Evolutionary conservation across 2,329 filamentous ascomycete genomes (phyloP), one percentile per base, ranked within the genome.

Genomic region (Shiraia bambusicola): DNA sequence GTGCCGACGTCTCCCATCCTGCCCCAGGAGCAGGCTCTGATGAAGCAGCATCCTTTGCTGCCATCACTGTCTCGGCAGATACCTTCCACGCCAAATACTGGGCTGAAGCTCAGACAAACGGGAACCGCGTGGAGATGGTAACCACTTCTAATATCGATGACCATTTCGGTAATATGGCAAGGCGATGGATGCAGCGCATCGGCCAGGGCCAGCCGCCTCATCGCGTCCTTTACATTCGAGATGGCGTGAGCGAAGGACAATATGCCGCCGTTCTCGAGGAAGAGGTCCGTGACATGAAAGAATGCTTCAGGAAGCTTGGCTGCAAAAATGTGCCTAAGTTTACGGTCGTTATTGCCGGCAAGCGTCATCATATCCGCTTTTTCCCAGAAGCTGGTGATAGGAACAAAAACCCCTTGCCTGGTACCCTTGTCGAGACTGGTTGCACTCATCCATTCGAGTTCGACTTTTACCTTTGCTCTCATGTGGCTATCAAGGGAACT

Each of bases 381-480:
- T 97, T 97, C 73, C 92, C 93, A 0, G 77, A 81, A 34, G 65
- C 71, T 3, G 77, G 70, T 5, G 93, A 98, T 61, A 77, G 77
- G 34, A 94, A 95, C 52, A 79, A 76, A 26, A 98, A 97, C 60
- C 80, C 90, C 1, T 67, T 92, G 0, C 92, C 92, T 0, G 94
- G 93, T 3, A 95, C 88, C 0, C 65, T 98, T 1, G 84, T 98
- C 4, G 92, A 97, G 69, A 78, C 77, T 25, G 92, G 95, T 44
- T 84, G 94, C n/a, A 96, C 90, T 0, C 88, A 92, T 58, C 89
- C 93, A 0, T 88, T 86, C 61, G 87, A 95, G 65, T 94, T 86
- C 65, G 93, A 97, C 63, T 95, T 95, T 60, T 92, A 85, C 54
- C 69, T 87, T 9, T 81, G 78, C 58, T 77, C 83, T 0, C 85